Base-by-base conservation (phyloP, 129 eudicot genomes). In the Flaveria trinervia region DNA sequence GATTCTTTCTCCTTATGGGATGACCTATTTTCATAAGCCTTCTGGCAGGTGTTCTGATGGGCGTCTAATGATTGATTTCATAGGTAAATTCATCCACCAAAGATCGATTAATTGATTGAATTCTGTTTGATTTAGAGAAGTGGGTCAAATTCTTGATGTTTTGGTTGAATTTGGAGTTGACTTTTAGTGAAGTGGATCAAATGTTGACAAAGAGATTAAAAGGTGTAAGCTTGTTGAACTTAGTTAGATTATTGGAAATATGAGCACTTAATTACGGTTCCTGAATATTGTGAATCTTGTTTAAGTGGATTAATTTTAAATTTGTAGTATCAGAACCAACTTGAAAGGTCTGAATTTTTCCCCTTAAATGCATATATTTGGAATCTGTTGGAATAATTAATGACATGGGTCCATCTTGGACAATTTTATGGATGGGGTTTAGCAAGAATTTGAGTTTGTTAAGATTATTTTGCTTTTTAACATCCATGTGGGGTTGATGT, bases 21-120 rank as follows among this genome's bases (percentile, higher is more conserved):
- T 49, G 71, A 80, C 92, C 20, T 88, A 68, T 72, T 88, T 88
- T 62, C 82, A 85, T 10, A 85, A 68, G 80, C 85, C 89, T 25
- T 80, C 88, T 49, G 92, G 87, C 28, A 81, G 92, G 83, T 70
- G 48, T 16, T 84, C 85, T 9, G 91, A 87, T 77, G 92, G 92
- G 14, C 87, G 92, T 48, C 80, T 88, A 5, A 77, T 88, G 30
- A 83, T 88, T 61, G 92, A 87, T 82, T 84, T 87, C 56, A 61
- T 84, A 60, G 92, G 92, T 87, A 74, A 71, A 13, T 33, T 17
- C 2, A 48, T 16, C 14, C 5, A 66, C 2, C 17, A 41, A 46
- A 64, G 9, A 25, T 23, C 4, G 17, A 3, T 45, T 23, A 13
- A 72, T 17, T 55, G 22, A 39, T 55, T 72, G 9, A 33, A 18